Evolutionary conservation across 345 rosid species (phyloP), one percentile per base, ranked within the genome.

Genomic region (Dipteronia sinensis): DNA sequence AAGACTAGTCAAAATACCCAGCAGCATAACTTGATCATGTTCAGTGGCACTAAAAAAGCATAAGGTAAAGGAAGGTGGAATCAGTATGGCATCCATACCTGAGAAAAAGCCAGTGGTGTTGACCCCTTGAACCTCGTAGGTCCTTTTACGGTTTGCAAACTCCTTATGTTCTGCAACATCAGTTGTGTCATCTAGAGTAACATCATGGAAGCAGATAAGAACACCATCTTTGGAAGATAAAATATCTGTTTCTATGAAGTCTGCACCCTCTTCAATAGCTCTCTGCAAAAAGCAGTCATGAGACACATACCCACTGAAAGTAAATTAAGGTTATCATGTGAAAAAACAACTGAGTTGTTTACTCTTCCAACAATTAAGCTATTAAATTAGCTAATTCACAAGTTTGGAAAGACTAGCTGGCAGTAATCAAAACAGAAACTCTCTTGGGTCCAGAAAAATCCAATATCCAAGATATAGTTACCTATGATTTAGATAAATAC

Each of bases 261-360:
- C 98, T 77, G 99, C 83, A 68, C 97, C 98, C 73, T 96, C 99
- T 82, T 92, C 94, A 69, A 94, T 92, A 31, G 97, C 97, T 83
- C 97, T 96, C 98, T 96, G 83, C 76, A 86, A 86, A 75, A 47
- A 74, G 68, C 38, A 77, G 27, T 55, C 25, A 56, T 73, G 38
- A 4, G 61, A 29, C 31, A 51, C 5, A 19, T 13, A 42, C 20
- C 63, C 46, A 47, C 6, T 22, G 70, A 20, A 23, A 40, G 31
- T 27, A 31, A n/a, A 17, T 58, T 1, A 68, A 27, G 65, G 22
- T 29, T 44, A 70, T 64, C 29, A 78, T 49, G 20, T 16, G 27
- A 16, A 51, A 75, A 7, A 62, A 71, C 44, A 44, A 71, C 62
- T 12, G 13, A 2, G 38, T 47, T 67, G 29, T 38, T 20, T 12